Evolutionary conservation across 352 stramenopile species (phyloP).

Genomic region (Pilasporangium apinafurcum): DNA sequence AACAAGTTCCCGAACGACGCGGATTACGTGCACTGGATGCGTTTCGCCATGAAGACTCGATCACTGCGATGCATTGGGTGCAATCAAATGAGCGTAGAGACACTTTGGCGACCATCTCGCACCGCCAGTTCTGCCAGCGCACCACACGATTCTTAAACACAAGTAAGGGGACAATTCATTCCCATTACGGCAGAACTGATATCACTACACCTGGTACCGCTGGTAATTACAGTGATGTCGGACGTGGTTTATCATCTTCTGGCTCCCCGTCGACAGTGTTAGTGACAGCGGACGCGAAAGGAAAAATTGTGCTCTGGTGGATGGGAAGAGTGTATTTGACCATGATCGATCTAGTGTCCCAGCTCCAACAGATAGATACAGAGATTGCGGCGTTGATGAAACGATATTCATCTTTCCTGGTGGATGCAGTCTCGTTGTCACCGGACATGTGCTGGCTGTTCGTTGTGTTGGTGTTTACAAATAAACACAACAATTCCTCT

Average conservation of each 20-base stretch:
- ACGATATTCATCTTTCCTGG: slow-evolving; percentile 6
- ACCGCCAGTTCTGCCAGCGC: slow-evolving; percentile 24
- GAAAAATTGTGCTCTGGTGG: slow-evolving; percentile 55
- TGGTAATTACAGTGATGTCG: too few species aligned
- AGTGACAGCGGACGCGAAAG: slow-evolving; percentile 32
- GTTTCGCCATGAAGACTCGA: slow-evolving; percentile 25
- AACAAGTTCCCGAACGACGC: slow-evolving; percentile 18
- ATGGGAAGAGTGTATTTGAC: slow-evolving; percentile 41
- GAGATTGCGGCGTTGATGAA: background rate
- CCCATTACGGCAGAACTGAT: too few species aligned
- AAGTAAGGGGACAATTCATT: background rate
- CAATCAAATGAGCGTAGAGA: background rate
- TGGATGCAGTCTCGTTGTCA: slow-evolving; percentile 25
- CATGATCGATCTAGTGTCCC: slow-evolving; percentile 24
- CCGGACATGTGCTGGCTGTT: slow-evolving; percentile 33
- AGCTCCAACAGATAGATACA: slow-evolving; percentile 17
- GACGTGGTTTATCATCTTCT: too few species aligned
- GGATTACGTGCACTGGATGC: slow-evolving; percentile 13
- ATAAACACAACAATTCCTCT: background rate
- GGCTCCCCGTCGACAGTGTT: slow-evolving; percentile 27
- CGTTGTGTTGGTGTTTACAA: slow-evolving; percentile 7
- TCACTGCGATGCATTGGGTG: slow-evolving; percentile 60
- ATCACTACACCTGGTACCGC: too few species aligned
- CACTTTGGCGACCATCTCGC: too few species aligned
- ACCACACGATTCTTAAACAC: slow-evolving; percentile 21